phyloP scores from a whole-genome alignment of 1,284 basidiomycete genomes.

The Cutaneotrichosporon sp. region DNA sequence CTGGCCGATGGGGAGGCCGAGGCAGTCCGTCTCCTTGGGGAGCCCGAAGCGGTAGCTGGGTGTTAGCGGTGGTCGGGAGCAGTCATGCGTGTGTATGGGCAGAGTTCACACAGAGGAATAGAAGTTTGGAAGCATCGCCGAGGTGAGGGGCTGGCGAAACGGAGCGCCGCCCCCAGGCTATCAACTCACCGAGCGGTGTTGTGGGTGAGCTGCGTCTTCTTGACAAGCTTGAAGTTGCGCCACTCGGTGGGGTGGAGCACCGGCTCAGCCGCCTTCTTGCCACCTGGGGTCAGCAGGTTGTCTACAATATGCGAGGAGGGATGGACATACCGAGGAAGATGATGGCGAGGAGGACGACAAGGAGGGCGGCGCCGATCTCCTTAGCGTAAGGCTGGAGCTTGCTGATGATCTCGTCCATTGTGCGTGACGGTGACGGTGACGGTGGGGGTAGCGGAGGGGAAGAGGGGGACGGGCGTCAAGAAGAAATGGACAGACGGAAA shows the following conservation, averaged over 20 bases:
- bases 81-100: neutral
- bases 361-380: conserved; percentile 26
- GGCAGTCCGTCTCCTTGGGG: conserved; percentile 68
- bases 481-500: neutral
- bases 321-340: conserved; percentile 18
- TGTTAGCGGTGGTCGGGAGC: neutral
- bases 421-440: neutral
- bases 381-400: conserved; percentile 28
- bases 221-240: conserved; percentile 76
- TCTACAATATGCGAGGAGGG: neutral
- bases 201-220: conserved; percentile 84
- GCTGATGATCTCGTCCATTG: conserved; percentile 11
- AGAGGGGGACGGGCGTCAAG: neutral
- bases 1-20: conserved; percentile 96
- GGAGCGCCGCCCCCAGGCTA: too few species aligned
- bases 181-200: conserved; percentile 83
- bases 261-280: conserved; percentile 16
- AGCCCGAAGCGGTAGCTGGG: conserved; percentile 87
- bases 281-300: neutral
- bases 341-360: conserved; percentile 25
- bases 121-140: neutral
- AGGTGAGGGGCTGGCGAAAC: conserved; percentile 18
- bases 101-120: neutral
- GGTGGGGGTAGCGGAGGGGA: neutral
- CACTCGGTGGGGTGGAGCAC: conserved; percentile 59